Base-by-base conservation (phyloP, 345 rosid genomes). In the Geranium brycei region DNA sequence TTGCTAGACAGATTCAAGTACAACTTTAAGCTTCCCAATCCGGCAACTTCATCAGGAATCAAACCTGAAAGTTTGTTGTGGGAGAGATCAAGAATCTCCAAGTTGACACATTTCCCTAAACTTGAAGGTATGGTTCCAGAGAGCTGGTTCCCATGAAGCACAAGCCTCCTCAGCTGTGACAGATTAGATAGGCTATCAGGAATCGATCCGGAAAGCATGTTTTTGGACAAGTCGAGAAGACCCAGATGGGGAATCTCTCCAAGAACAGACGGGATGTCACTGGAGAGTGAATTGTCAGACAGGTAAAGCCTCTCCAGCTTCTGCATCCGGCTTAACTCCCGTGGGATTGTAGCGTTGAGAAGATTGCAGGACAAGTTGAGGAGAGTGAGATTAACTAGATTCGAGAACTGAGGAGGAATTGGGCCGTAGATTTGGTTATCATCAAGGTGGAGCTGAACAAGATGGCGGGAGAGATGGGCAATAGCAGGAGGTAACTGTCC, bases 11-110 rank as follows among this genome's bases (percentile, higher is more conserved):
- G 73, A 66, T 93, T 93, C 62, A 93, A 66, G 80, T 87, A 87
- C 68, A 89, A n/a, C 76, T 87, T 93, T 78, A 93, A 65, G 83
- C 89, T 93, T 57, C 84, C 73, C 62, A 93, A 66, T 13, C 80
- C 81, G 3, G 91, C 87, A 69, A 89, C 91, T 62, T 79, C 89
- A 53, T 68, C 67, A 0, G 96, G 96, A 66, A 93, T 83, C 4
- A 23, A 58, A 35, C 97, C 97, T 0, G 95, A 73, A 76, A 93
- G 77, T 40, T 72, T 61, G 70, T 93, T 93, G 47, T 75, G 74
- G 59, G 99, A 86, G 51, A 93, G 88, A 78, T 93, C 97, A n/a
- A 93, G 83, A 65, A 85, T 85, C 82, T 93, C 95, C 60, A 93
- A 69, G 69, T 93, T 89, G 62, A 80, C 78, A 41, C 95, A 86